Base-by-base conservation (phyloP, 805 yeast genomes). In the Saccharomycopsis guyanensis region DNA sequence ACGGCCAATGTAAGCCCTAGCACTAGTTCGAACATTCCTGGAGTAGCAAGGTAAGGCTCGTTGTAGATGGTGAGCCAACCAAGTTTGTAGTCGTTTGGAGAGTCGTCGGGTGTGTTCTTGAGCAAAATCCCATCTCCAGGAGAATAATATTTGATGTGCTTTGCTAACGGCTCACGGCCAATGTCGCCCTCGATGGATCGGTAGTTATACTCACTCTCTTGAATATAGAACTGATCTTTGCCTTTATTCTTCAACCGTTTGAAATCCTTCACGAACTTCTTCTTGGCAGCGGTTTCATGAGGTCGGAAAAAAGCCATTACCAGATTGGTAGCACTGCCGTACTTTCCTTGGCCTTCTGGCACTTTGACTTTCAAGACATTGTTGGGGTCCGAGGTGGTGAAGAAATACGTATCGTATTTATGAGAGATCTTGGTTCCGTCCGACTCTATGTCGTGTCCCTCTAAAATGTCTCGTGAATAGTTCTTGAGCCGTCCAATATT, bases 61-160 rank as follows among this genome's bases (percentile, higher is more conserved):
- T 79, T 82, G 53, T 72, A 78, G 1, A 80, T 63, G 0, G 85
- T 78, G 2, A 80, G 59, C 86, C 86, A 80, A 0, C 86, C 86
- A 29, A 78, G 53, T 55, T 78, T 80, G 46, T 65, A 69, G 40
- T 74, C 77, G 57, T 73, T 76, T 0, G 85, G 84, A 3, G 73
- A 65, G 58, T 80, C 86, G 58, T 80, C 86, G 12, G 64, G 64
- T 0, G 83, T 79, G 44, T 68, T 66, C 50, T 65, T 63, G 42
- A 61, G 65, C 29, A 65, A 60, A 3, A 78, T 62, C 2, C 85
- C 85, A 59, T 79, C 85, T n/a, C 77, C 76, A 0, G 78, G 69
- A 13, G 57, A 58, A 33, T 59, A 59, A 7, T 57, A 49, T 8
- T 33, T 50, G 31, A 59, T 60, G 34, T 24, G 19, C 37, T 41